Conservation (phyloP, 805 yeast species). For the Cyberlindnera americana region DNA sequence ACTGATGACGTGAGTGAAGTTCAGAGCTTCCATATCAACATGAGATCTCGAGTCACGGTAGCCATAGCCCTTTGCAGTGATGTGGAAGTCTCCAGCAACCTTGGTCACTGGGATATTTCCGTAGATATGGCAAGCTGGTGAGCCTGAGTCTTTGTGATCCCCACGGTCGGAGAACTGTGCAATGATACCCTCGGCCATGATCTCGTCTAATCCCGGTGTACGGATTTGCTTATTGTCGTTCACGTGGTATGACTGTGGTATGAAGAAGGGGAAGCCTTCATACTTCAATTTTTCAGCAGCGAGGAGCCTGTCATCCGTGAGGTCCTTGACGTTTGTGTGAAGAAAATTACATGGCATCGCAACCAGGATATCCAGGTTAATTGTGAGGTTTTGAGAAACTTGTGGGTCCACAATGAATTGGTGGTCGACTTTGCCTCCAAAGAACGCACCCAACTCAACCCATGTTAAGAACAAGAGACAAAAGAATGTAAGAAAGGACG, state of each 20-base stretch:
- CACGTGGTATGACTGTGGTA: conserved; percentile 48
- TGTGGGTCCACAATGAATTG: conserved; percentile 71
- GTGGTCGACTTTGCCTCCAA: conserved; percentile 79
- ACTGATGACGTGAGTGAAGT: conserved; percentile 79
- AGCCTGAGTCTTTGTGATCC: conserved; percentile 42
- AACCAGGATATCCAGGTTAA: conserved; percentile 78
- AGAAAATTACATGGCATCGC: conserved; percentile 79
- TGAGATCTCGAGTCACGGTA: conserved; percentile 41
- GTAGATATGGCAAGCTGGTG: conserved; percentile 79
- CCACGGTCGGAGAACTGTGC: conserved; percentile 56
- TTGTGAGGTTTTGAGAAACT: conserved; percentile 52
- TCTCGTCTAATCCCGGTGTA: conserved; percentile 64
- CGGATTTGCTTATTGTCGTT: conserved; percentile 43
- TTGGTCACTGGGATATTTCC: conserved; percentile 83
- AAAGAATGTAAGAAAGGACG: conserved; percentile 62
- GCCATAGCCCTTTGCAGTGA: conserved; percentile 74
- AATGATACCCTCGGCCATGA: conserved; percentile 59
- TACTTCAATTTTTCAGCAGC: conserved; percentile 74
- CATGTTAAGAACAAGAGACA: conserved; percentile 67
- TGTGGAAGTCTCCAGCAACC: conserved; percentile 81
- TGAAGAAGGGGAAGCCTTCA: conserved; percentile 57
- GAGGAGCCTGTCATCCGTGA: conserved; percentile 69
- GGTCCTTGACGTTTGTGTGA: conserved; percentile 73
- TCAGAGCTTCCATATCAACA: conserved; percentile 48
- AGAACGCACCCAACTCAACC: conserved; percentile 79